Conservation (phyloP, 352 stramenopile genomes). For the Globisporangium megalacanthum region DNA sequence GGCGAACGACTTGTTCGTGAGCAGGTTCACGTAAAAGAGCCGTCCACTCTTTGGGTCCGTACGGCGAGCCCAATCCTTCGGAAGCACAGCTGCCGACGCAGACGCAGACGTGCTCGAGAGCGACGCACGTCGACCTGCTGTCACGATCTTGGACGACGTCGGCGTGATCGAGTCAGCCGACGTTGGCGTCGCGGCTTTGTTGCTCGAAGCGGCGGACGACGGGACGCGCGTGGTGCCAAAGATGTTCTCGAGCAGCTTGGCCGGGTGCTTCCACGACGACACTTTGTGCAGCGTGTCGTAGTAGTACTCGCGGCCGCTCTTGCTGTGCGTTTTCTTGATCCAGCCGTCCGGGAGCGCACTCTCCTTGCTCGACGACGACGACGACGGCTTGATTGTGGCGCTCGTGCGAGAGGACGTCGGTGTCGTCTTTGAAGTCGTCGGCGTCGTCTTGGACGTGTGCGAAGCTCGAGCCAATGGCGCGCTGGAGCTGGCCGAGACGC, state of each 20-base stretch:
- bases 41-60: slow-evolving; percentile 75
- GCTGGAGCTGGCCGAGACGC: slow-evolving; percentile 9
- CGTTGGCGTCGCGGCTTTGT: slow-evolving; percentile 15
- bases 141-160: slow-evolving; percentile 20
- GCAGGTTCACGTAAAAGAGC: slow-evolving; percentile 78
- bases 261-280: slow-evolving; percentile 64
- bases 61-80: slow-evolving; percentile 74
- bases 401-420: slow-evolving; percentile 6
- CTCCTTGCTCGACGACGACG: slow-evolving; percentile 33
- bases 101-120: slow-evolving; percentile 19
- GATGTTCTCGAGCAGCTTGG: slow-evolving; percentile 58
- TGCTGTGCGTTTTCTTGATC: slow-evolving; percentile 68
- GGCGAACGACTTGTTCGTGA: slow-evolving; percentile 79
- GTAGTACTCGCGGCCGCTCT: slow-evolving; percentile 68
- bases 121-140: slow-evolving; percentile 10
- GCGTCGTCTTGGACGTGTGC: slow-evolving; percentile 6
- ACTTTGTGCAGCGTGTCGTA: slow-evolving; percentile 71
- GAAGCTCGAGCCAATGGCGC: neutral
- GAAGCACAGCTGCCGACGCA: slow-evolving; percentile 28
- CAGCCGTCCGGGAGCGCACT: slow-evolving; percentile 48
- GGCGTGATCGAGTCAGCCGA: slow-evolving; percentile 38
- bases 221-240: slow-evolving; percentile 11
- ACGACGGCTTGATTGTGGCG: neutral
- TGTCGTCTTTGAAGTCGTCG: slow-evolving; percentile 10
- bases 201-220: slow-evolving; percentile 5